A percentile compares a stretch with the other conserved stretches of the same genome.
These are phyloP conservation scores for Phialophora chinensis DNA, from an alignment of 2,329 filamentous ascomycete genomes.

Conservation along the genomic window DNA sequence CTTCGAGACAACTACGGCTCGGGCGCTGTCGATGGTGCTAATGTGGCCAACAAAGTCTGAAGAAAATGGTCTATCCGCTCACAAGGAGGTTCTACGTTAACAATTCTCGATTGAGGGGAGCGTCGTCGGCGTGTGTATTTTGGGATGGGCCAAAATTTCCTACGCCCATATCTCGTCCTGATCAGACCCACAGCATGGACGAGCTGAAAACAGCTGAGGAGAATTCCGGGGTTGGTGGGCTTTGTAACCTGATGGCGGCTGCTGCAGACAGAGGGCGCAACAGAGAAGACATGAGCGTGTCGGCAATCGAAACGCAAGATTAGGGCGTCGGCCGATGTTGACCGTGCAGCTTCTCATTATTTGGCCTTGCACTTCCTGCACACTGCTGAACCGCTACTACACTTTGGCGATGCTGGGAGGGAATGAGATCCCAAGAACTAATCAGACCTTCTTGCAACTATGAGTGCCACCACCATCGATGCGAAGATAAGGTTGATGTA, in stretches of 20 bases:
- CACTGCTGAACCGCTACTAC: neutral
- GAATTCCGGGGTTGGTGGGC: neutral
- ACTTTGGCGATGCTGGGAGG: neutral
- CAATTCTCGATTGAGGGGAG: neutral
- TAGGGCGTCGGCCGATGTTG: neutral
- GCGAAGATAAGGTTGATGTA: neutral
- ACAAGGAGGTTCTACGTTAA: neutral
- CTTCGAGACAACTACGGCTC: neutral
- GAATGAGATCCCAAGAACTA: neutral
- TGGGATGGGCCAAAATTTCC: neutral
- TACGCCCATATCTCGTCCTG: neutral
- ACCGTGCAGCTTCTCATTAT: neutral
- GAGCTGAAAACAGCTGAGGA: neutral
- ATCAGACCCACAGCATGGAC: neutral
- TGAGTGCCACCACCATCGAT: neutral
- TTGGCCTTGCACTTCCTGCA: neutral
- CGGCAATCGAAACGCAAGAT: neutral
- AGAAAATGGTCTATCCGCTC: neutral
- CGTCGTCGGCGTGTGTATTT: neutral
- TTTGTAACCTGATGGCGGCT: neutral
- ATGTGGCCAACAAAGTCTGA: neutral
- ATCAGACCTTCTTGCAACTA: neutral
- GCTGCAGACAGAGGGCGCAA: neutral
- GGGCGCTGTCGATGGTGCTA: neutral
- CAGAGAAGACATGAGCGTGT: neutral